Conservation (phyloP, 441 rosid species). For the Pelargonium exstipulatum region DNA sequence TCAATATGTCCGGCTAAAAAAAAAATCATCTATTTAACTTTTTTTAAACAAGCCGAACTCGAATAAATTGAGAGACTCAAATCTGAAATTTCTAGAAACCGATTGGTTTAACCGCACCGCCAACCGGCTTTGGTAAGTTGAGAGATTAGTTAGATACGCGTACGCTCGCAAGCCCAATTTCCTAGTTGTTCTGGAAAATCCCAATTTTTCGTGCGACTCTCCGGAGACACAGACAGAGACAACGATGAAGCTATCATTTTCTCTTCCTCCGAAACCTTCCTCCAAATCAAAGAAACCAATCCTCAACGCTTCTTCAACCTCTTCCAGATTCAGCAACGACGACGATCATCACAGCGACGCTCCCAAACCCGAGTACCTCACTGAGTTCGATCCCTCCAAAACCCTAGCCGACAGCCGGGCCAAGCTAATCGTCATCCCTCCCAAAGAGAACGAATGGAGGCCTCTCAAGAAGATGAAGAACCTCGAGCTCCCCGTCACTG, state of each 20-base stretch:
- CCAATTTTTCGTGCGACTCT: not conserved
- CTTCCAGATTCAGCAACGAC: constrained; percentile 17
- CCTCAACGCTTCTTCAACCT: constrained; percentile 17
- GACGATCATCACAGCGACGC: constrained; percentile 19
- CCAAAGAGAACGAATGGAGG: constrained; percentile 53
- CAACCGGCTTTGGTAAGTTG: too few relatives aligned
- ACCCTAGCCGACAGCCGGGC: constrained; percentile 30
- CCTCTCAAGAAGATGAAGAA: constrained; percentile 74
- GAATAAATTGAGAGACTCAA: too few relatives aligned
- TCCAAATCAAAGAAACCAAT: constrained; percentile 31
- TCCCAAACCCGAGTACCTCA: constrained; percentile 37
- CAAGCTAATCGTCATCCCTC: constrained; percentile 49
- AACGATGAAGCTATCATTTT: constrained; percentile 63
- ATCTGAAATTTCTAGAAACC: too few relatives aligned
- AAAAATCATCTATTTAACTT: too few relatives aligned
- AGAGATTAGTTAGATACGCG: too few relatives aligned
- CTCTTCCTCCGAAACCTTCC: constrained; percentile 42
- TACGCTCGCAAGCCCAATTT: not conserved
- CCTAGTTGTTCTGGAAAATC: not conserved
- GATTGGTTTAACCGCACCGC: too few relatives aligned
- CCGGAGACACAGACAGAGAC: not conserved
- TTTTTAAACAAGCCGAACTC: too few relatives aligned
- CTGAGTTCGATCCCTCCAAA: constrained; percentile 61
- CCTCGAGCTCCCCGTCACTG: constrained; percentile 45
- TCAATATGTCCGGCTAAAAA: too few relatives aligned